A percentile compares a stretch with the other conserved stretches of the same genome.
phyloP scores from a whole-genome alignment of 192 early-diverging fungal species.

The Coemansia umbellata region DNA sequence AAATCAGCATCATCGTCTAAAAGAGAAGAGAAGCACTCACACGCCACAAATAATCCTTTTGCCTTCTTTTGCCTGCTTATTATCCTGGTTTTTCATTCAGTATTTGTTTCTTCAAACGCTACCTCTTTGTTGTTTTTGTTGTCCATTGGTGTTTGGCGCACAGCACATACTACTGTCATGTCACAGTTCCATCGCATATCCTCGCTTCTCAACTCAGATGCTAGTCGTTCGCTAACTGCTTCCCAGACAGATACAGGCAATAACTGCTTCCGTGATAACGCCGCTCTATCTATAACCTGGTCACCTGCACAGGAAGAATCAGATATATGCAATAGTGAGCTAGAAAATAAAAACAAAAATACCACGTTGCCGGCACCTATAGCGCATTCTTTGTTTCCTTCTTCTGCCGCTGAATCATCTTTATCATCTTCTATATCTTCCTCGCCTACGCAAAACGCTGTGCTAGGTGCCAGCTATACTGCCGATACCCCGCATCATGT shows the following conservation, averaged over 20 bases:
- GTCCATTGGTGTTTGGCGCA: too few species aligned
- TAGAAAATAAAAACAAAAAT: not conserved
- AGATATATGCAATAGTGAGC: not conserved
- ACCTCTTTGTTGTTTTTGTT: too few species aligned
- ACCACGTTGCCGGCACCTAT: not conserved
- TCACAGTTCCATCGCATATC: not conserved
- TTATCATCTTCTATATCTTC: not conserved
- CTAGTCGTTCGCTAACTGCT: not conserved
- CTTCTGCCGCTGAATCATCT: not conserved
- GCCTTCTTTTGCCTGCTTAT: too few species aligned
- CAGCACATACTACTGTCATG: not conserved
- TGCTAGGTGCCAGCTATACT: not conserved
- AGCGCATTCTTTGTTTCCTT: not conserved
- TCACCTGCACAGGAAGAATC: not conserved
- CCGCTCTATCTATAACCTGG: not conserved
- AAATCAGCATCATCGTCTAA: too few species aligned
- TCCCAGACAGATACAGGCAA: not conserved
- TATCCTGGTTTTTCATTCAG: too few species aligned
- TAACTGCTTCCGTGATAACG: not conserved
- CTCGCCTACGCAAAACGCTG: not conserved
- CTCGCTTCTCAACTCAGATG: not conserved
- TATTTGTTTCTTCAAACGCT: too few species aligned
- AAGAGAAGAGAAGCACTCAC: too few species aligned
- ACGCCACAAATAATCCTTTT: too few species aligned
- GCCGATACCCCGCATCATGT: not conserved